Evolutionary conservation across 306 rosid species (phyloP), one percentile per base, ranked within the genome.

Genomic region (Amphicarpaea edgeworthii): DNA sequence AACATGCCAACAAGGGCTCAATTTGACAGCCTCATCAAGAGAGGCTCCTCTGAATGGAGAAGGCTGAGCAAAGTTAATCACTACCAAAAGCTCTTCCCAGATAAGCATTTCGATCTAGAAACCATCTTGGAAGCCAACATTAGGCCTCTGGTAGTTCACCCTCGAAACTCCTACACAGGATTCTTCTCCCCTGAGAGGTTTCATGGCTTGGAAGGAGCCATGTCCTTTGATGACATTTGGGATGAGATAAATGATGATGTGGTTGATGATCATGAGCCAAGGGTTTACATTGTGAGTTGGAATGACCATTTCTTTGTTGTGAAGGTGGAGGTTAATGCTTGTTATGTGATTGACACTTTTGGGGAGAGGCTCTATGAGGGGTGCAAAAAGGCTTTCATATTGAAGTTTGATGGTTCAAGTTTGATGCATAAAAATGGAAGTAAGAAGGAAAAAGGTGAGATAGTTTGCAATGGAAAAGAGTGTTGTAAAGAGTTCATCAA

Each of bases 361-460:
- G 96, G 93, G 0, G 85, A 82, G 81, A 64, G 93, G 65, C 85
- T 90, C 6, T 85, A 67, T 50, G 89, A 86, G 34, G 88, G 89
- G 12, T 90, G 96, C 72, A 20, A 64, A 20, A 63, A 68, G 69
- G 91, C 88, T 20, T 90, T 75, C 80, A 80, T 88, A 7, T 43
- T 88, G 68, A 85, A 78, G 85, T 90, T 90, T 16, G 87, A 86
- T 28, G 37, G 74, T 38, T 83, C 86, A 0, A 86, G 91, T 69
- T 37, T 77, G 53, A 43, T 86, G 82, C 75, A 70, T 61, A 61
- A 3, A 59, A 40, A 63, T 47, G 69, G 47, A 9, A 63, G 28
- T 38, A 42, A 40, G 16, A 7, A 63, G 5, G 16, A 43, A 41
- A 72, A 12, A 17, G 14, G 24, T 59, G 26, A 72, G 64, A 47